Conservation (phyloP, 129 eudicot species). For the Tanacetum coccineum region DNA sequence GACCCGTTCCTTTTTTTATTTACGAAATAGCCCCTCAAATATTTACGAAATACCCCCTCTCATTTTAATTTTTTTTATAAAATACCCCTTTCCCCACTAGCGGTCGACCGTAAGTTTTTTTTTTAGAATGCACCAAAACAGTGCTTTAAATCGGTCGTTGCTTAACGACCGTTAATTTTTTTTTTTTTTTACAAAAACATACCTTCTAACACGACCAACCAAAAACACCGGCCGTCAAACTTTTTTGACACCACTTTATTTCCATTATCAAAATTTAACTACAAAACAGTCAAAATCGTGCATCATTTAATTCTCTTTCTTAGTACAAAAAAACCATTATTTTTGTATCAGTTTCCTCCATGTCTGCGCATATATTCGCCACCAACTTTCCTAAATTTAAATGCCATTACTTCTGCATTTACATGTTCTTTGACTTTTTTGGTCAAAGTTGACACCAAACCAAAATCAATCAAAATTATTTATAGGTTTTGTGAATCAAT, state of each 20-base stretch:
- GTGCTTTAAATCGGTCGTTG: no score
- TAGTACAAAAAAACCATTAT: not conserved
- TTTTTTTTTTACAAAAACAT: no score
- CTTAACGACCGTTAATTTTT: no score
- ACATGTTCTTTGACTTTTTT: not conserved
- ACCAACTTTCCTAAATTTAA: slow-evolving; percentile 4
- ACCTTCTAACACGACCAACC: no score
- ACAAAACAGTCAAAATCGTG: slow-evolving; percentile 21
- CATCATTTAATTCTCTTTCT: slow-evolving; percentile 18
- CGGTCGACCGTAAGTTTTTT: no score
- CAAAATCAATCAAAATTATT: slow-evolving; percentile 9
- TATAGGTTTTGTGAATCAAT: slow-evolving; percentile 38
- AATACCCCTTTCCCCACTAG: no score
- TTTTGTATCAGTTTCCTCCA: slow-evolving; percentile 16
- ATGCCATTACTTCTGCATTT: not conserved
- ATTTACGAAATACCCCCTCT: no score
- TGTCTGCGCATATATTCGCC: slow-evolving; percentile 28
- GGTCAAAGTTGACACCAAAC: slow-evolving; percentile 22
- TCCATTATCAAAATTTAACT: not conserved
- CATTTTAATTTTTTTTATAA: no score
- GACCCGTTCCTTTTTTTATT: no score
- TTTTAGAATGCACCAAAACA: no score
- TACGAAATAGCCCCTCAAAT: no score
- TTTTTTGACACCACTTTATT: not conserved
- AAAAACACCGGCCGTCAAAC: no score